Conservation (phyloP, 768 basidiomycete genomes). For the Kwoniella europaea region DNA sequence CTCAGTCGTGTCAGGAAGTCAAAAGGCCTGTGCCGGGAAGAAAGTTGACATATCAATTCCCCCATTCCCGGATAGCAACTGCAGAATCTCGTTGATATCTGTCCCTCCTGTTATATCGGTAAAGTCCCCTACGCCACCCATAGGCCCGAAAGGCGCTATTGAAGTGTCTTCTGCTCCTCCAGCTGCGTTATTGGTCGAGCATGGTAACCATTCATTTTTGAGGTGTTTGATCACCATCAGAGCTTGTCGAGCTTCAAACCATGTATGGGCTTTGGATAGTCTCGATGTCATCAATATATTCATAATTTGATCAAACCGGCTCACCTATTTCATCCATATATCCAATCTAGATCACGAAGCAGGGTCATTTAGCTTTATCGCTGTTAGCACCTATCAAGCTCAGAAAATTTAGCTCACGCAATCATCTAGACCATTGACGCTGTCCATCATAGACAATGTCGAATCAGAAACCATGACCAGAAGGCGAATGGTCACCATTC, state of each 20-base stretch:
- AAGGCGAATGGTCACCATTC: constrained; percentile 10
- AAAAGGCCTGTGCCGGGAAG: background rate
- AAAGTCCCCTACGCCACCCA: background rate
- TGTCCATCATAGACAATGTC: background rate
- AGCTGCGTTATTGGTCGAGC: background rate
- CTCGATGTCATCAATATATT: no score
- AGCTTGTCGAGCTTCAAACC: constrained; percentile 9
- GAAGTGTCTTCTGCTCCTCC: background rate
- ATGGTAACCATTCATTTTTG: constrained; percentile 3
- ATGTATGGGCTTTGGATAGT: background rate
- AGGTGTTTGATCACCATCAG: constrained; percentile 4
- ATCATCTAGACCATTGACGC: background rate
- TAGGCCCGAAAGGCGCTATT: background rate
- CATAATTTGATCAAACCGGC: background rate
- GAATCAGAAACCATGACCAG: constrained; percentile 2
- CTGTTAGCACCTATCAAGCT: background rate
- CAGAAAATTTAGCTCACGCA: background rate
- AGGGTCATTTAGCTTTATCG: background rate
- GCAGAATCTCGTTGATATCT: background rate
- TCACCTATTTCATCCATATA: background rate
- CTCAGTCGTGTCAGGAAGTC: background rate
- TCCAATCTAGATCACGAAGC: background rate
- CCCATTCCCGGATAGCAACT: background rate
- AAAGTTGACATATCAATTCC: background rate
- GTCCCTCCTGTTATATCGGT: background rate